Evolutionary conservation across 2,329 filamentous ascomycete species (phyloP).

Genomic region (Lasiodiplodia hormozganensis): DNA sequence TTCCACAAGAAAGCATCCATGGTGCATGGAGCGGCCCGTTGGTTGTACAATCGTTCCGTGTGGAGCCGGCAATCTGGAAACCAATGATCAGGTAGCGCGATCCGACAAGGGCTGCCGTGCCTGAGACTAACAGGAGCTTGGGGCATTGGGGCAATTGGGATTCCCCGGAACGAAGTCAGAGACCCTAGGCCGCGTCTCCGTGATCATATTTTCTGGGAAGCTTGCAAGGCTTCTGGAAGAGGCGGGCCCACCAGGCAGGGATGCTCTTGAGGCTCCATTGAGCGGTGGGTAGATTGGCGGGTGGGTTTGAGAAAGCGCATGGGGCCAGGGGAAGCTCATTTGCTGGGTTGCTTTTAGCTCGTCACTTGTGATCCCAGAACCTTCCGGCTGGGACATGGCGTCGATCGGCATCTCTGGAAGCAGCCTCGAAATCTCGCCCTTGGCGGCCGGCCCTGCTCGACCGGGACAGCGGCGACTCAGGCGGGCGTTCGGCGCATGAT

Average conservation of each 20-base stretch:
- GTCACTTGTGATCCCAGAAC: conserved; percentile 28
- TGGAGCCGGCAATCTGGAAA: conserved; percentile 22
- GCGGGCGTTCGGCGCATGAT: background rate
- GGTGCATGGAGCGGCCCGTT: conserved; percentile 29
- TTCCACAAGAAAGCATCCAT: conserved; percentile 18
- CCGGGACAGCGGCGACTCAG: conserved; percentile 8
- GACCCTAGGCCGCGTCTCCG: conserved; percentile 10
- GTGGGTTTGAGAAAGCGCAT: conserved; percentile 11
- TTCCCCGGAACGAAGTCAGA: background rate
- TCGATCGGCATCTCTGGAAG: conserved; percentile 27
- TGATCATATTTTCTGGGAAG: conserved; percentile 18
- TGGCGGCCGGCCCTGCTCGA: background rate
- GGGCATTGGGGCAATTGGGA: conserved; percentile 24
- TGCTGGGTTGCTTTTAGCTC: conserved; percentile 26
- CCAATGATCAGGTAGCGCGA: conserved; percentile 22
- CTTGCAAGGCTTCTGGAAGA: conserved; percentile 23
- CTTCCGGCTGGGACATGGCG: conserved; percentile 27
- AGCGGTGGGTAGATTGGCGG: background rate
- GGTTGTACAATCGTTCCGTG: conserved; percentile 25
- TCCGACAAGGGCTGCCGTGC: conserved; percentile 20
- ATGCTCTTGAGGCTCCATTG: conserved; percentile 9
- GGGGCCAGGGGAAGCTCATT: conserved; percentile 26
- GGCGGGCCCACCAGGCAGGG: conserved; percentile 17
- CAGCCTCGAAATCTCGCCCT: conserved; percentile 8
- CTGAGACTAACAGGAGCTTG: conserved; percentile 26